Base-by-base conservation (phyloP, 441 rosid species). In the Codiaeum variegatum region DNA sequence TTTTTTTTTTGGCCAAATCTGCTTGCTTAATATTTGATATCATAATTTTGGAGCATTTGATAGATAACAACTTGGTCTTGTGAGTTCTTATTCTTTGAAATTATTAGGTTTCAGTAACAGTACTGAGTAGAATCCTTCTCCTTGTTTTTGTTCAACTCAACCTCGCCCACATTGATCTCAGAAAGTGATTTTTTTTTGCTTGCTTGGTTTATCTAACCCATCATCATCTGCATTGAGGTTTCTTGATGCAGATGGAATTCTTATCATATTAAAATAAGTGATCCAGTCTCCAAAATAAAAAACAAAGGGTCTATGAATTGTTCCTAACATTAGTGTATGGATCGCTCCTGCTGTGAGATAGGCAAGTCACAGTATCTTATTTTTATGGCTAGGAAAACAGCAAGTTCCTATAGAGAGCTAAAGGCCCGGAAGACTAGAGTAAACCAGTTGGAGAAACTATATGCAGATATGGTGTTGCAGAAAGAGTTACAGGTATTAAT, bases 401-500 rank as follows among this genome's bases (percentile, higher is more conserved):
- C 86, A 36, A 61, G 80, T 70, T 86, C 97, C 1, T 91, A 91
- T 76, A 84, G 85, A 80, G 93, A 87, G 77, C 87, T 93, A 16
- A 91, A 90, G 79, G 92, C 84, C 38, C 83, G 97, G 71, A 86
- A 78, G 75, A 84, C 73, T 67, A 86, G 97, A 76, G 90, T 81
- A 11, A 81, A 82, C 29, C 88, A 88, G 59, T 76, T 89, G 82
- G 92, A 87, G 77, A 93, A 89, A 68, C 31, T 91, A 58, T 85
- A 90, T 72, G 79, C 70, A 83, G 91, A 89, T 21, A 90, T 92
- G 98, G 66, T 86, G 34, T 52, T 89, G 85, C 85, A 92, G 75
- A 87, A 86, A 84, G 98, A 92, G 77, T 75, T 92, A 51, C 97
- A 94, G 91, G 97, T 89, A 80, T 23, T 3, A 42, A 21, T 75